A percentile compares a stretch with the other conserved stretches of the same genome.
These are phyloP conservation scores for Arthrobotrys musiformis DNA, from an alignment of 2,329 filamentous ascomycete species.

Conservation along the genomic window DNA sequence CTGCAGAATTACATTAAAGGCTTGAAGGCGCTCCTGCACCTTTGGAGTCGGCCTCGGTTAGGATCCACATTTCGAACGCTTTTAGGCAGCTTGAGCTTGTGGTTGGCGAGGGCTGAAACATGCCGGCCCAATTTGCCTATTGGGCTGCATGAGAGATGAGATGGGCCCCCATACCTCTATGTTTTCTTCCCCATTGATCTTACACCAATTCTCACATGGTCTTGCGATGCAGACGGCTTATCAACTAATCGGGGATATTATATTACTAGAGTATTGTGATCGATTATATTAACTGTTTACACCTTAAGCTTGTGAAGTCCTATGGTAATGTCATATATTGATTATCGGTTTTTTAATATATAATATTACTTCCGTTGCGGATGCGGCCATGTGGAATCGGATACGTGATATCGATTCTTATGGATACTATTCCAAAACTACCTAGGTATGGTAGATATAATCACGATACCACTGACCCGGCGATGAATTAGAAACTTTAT, in stretches of 20 bases:
- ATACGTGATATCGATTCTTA: neutral
- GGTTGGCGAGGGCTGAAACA: constrained; percentile 23
- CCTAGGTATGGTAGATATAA: too few species aligned
- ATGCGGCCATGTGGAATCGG: neutral
- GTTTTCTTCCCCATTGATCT: neutral
- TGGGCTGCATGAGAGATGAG: constrained; percentile 19
- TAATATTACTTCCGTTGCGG: too few species aligned
- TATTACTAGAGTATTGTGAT: neutral
- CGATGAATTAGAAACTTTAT: too few species aligned
- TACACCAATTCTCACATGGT: neutral
- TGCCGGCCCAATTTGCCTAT: constrained; percentile 11
- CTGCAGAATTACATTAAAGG: constrained; percentile 13
- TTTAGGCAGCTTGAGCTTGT: constrained; percentile 36
- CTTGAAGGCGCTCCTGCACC: constrained; percentile 19
- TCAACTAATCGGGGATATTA: neutral
- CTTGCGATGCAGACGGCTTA: neutral
- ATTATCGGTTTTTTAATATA: too few species aligned
- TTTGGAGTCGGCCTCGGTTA: constrained; percentile 33
- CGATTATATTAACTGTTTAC: neutral
- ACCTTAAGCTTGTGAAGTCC: too few species aligned
- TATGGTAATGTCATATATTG: too few species aligned
- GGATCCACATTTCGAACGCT: constrained; percentile 8
- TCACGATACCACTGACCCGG: too few species aligned
- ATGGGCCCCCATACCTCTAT: neutral
- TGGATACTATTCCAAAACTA: neutral